A percentile compares a stretch with the other conserved stretches of the same genome.
phyloP scores from a whole-genome alignment of 305 asterid genomes.

The Salvia sclarea region DNA sequence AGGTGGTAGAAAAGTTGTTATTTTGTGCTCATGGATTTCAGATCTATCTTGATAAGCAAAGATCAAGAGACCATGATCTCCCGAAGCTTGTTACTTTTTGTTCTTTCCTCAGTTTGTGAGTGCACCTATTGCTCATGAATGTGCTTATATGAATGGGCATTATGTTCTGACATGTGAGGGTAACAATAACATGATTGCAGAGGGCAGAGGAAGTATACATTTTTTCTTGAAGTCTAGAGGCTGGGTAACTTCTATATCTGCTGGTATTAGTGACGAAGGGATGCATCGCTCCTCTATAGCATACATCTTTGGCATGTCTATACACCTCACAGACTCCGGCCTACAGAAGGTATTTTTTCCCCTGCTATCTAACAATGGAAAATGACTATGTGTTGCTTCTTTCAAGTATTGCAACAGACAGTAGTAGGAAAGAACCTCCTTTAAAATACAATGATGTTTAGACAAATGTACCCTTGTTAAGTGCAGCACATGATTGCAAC shows the following conservation, averaged over 20 bases:
- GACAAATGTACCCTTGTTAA: conserved; percentile 1
- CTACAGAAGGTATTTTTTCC: conserved; percentile 63
- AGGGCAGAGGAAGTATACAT: conserved; percentile 95
- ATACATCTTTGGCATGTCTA: conserved; percentile 86
- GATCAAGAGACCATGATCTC: conserved; percentile 1
- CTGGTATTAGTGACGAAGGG: conserved; percentile 97
- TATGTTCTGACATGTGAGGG: conserved; percentile 30
- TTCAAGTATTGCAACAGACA: conserved; percentile 15
- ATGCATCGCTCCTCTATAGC: conserved; percentile 80
- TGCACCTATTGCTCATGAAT: conserved; percentile 18
- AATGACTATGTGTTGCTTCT: conserved; percentile 7
- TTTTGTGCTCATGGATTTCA: too few relatives aligned
- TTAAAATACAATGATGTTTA: not conserved
- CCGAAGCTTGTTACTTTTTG: conserved; percentile 14
- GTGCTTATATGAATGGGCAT: conserved; percentile 21
- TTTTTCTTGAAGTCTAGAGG: conserved; percentile 83
- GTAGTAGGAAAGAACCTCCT: not conserved
- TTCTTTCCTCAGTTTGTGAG: conserved; percentile 18
- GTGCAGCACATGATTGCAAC: conserved; percentile 20
- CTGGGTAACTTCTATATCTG: conserved; percentile 85
- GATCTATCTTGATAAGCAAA: conserved; percentile 15
- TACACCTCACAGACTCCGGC: conserved; percentile 91
- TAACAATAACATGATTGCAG: conserved; percentile 51
- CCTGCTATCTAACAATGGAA: conserved; percentile 6
- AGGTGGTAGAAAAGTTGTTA: not conserved